Evolutionary conservation across 1,284 basidiomycete genomes (phyloP).

Genomic region (Trichosporon sp.): DNA sequence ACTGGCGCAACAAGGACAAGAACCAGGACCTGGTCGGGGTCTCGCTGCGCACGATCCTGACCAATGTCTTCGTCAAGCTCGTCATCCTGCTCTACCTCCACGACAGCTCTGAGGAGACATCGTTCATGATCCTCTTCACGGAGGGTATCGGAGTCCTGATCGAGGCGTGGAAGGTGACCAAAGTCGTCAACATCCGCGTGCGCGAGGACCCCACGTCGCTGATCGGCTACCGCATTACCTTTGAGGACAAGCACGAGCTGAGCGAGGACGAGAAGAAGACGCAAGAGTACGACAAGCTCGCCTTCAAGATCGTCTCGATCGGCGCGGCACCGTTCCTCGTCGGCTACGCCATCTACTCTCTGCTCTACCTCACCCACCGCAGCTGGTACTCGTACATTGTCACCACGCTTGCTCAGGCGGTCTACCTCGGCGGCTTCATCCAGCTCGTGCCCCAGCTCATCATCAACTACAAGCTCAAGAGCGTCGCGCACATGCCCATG

Average conservation of each 20-base stretch:
- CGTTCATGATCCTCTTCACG: constrained; percentile 87
- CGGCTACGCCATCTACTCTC: constrained; percentile 83
- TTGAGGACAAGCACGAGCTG: constrained; percentile 88
- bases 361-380: constrained; percentile 57
- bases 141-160: constrained; percentile 82
- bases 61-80: constrained; percentile 85
- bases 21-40: constrained; percentile 58
- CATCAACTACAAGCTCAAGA: constrained; percentile 95
- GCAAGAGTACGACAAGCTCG: constrained; percentile 67
- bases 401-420: constrained; percentile 52
- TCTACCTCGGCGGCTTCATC: constrained; percentile 87
- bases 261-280: constrained; percentile 94
- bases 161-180: constrained; percentile 87
- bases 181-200: constrained; percentile 75
- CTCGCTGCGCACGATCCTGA: constrained; percentile 65
- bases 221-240: constrained; percentile 71
- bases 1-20: constrained; percentile 91
- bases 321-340: constrained; percentile 75
- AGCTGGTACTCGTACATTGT: constrained; percentile 96
- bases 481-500: constrained; percentile 55
- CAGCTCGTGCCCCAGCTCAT: constrained; percentile 81
- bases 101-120: constrained; percentile 91
- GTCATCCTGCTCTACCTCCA: constrained; percentile 87
- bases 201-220: constrained; percentile 57
- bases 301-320: constrained; percentile 69